phyloP scores from a whole-genome alignment of 768 basidiomycete genomes.

The Lanmaoa pseudosensibilis region DNA sequence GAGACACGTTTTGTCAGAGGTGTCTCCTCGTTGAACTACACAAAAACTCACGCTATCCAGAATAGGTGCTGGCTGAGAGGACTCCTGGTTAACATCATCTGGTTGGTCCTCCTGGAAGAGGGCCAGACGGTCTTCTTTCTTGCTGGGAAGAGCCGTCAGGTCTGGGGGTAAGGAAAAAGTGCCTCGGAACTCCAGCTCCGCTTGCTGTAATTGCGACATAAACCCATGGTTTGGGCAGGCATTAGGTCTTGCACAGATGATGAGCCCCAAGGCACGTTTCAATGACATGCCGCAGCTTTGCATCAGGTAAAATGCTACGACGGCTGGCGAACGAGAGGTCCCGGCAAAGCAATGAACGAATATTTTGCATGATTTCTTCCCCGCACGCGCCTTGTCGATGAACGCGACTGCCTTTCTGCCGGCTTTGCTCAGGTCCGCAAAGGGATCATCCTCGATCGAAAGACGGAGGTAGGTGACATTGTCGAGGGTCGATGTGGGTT shows the following conservation, averaged over 20 bases:
- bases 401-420: background rate
- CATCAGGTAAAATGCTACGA: slow-evolving; percentile 9
- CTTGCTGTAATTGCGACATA: background rate
- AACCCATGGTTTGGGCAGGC: slow-evolving; percentile 12
- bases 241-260: slow-evolving; percentile 1
- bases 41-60: background rate
- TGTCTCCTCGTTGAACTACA: background rate
- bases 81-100: background rate
- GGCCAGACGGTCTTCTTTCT: slow-evolving; percentile 6
- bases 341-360: slow-evolving; percentile 11
- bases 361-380: background rate
- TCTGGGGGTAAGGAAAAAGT: background rate
- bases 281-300: slow-evolving; percentile 1
- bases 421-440: slow-evolving; percentile 4
- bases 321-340: slow-evolving; percentile 9
- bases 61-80: background rate
- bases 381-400: background rate
- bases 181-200: background rate
- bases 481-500: background rate
- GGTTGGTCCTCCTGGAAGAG: slow-evolving; percentile 4
- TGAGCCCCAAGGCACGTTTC: background rate
- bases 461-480: slow-evolving; percentile 7
- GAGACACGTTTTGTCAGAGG: too few relatives aligned
- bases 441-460: slow-evolving; percentile 7
- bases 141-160: background rate